Evolutionary conservation across 2,329 filamentous ascomycete species (phyloP).

Genomic region (Pseudocercospora crystallina): DNA sequence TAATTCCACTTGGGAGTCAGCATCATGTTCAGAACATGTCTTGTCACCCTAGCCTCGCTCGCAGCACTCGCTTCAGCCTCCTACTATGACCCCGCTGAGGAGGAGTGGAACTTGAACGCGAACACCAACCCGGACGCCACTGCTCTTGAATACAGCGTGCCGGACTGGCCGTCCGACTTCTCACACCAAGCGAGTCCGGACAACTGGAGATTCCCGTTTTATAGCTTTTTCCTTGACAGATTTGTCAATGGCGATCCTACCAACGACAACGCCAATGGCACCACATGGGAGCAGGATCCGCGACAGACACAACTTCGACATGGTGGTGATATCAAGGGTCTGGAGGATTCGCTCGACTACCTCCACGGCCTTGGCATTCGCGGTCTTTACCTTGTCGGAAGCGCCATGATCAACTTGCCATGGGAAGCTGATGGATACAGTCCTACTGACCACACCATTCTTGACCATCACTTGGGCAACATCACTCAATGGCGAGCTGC

Average conservation of each 20-base stretch:
- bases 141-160: slow-evolving; percentile 57
- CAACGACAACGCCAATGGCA: slow-evolving; percentile 64
- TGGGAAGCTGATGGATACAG: slow-evolving; percentile 63
- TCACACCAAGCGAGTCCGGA: slow-evolving; percentile 56
- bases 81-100: slow-evolving; percentile 51
- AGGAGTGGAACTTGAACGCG: slow-evolving; percentile 61
- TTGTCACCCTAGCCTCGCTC: slow-evolving; percentile 25
- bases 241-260: slow-evolving; percentile 65
- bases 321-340: slow-evolving; percentile 60
- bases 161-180: slow-evolving; percentile 42
- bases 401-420: slow-evolving; percentile 62
- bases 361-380: slow-evolving; percentile 63
- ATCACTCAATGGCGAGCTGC: slow-evolving; percentile 59
- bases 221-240: slow-evolving; percentile 63
- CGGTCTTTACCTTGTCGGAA: slow-evolving; percentile 64
- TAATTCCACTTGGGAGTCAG: slow-evolving; percentile 1
- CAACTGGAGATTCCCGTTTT: slow-evolving; percentile 67
- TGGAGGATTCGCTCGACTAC: slow-evolving; percentile 63
- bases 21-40: slow-evolving; percentile 27
- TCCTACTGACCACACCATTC: slow-evolving; percentile 59
- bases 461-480: slow-evolving; percentile 63
- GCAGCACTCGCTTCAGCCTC: slow-evolving; percentile 26
- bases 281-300: slow-evolving; percentile 60
- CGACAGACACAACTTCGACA: slow-evolving; percentile 63
- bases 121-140: slow-evolving; percentile 54